These are phyloP conservation scores for Nepenthes mirabilis DNA, from an alignment of 148 eudicot genomes.

Conservation along the genomic window DNA sequence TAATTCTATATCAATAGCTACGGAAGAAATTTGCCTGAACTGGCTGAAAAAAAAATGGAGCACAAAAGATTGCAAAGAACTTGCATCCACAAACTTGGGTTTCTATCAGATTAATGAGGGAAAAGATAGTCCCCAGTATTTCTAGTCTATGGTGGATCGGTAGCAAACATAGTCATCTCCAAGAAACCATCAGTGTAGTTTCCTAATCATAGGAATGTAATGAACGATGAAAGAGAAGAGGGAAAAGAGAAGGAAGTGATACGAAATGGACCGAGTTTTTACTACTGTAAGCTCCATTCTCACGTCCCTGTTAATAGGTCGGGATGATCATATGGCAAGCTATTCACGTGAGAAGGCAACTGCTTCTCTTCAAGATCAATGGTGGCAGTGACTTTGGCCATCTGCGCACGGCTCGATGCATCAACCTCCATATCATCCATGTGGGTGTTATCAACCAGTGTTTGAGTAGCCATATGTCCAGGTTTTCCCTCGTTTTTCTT, in stretches of 20 bases:
- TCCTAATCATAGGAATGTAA: no score
- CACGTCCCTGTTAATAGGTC: slow-evolving; percentile 12
- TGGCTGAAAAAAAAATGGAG: no score
- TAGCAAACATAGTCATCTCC: no score
- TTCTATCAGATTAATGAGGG: no score
- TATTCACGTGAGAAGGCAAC: background rate
- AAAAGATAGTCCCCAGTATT: no score
- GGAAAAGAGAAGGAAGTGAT: background rate
- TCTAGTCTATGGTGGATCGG: no score
- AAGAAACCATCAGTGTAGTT: no score
- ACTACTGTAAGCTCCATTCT: background rate
- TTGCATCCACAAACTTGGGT: no score
- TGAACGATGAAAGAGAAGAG: no score
- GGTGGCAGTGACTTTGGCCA: slow-evolving; percentile 20
- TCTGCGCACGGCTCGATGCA: background rate
- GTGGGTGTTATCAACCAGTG: slow-evolving; percentile 21
- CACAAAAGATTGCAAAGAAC: no score
- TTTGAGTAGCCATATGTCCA: slow-evolving; percentile 6
- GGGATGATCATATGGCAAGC: background rate
- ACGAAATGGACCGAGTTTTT: background rate
- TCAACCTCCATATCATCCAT: slow-evolving; percentile 2
- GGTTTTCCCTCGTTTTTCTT: slow-evolving; percentile 27
- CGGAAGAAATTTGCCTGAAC: no score
- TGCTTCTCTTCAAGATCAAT: slow-evolving; percentile 19
- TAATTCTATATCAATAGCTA: no score